Conservation (phyloP, 495 filamentous ascomycete species). For the Jackrogersella multiformis region DNA sequence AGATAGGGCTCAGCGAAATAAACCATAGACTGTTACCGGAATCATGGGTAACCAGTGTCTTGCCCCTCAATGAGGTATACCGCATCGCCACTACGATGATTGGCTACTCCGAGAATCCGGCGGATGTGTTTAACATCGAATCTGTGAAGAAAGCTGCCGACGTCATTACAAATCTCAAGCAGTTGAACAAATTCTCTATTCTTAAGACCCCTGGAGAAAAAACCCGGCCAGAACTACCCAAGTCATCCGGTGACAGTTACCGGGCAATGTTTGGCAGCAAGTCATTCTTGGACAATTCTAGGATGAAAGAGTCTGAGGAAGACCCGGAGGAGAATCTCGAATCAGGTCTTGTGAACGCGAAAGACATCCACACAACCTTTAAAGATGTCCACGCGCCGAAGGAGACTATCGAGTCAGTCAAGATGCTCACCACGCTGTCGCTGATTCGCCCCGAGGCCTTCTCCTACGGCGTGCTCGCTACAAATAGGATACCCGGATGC, state of each 20-base stretch:
- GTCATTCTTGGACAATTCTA: too few relatives aligned
- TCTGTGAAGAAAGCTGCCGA: constrained; percentile 29
- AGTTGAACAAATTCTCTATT: too few relatives aligned
- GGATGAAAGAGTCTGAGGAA: too few relatives aligned
- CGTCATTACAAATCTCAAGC: constrained; percentile 18
- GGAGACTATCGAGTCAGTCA: constrained; percentile 87
- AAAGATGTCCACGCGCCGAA: constrained; percentile 80
- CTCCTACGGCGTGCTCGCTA: constrained; percentile 91
- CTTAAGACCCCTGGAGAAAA: neutral
- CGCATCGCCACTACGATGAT: constrained; percentile 69
- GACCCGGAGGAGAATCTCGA: constrained; percentile 71
- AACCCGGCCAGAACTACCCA: neutral
- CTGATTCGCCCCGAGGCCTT: constrained; percentile 93
- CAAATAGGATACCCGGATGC: constrained; percentile 87
- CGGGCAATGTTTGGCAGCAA: too few relatives aligned
- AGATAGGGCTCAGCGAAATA: constrained; percentile 20
- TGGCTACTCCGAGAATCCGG: constrained; percentile 49
- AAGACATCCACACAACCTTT: constrained; percentile 86
- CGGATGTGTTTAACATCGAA: constrained; percentile 33
- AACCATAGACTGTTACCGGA: constrained; percentile 16
- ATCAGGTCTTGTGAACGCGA: constrained; percentile 80
- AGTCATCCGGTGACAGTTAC: too few relatives aligned
- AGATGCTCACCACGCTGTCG: constrained; percentile 88
- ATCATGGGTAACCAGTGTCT: constrained; percentile 22
- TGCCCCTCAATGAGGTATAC: constrained; percentile 56